Percentiles rank a stretch among this genome's conserved stretches.
Evolutionary conservation across 768 basidiomycete species (phyloP).

Genomic region (Pleurotus cornucopiae): DNA sequence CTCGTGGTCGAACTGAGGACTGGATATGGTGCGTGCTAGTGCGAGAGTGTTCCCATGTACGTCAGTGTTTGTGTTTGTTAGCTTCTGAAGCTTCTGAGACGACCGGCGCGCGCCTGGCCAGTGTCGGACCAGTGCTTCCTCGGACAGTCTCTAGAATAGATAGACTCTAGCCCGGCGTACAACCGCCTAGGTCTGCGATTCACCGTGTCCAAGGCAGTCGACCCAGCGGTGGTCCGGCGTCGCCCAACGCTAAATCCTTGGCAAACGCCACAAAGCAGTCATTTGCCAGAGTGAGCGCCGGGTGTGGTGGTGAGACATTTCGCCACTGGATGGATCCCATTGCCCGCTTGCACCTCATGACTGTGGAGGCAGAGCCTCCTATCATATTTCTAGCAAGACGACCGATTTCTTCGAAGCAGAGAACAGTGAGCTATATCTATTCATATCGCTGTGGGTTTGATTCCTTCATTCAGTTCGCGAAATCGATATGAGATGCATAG

Average conservation of each 20-base stretch:
- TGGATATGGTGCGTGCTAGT: not conserved
- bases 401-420: not conserved
- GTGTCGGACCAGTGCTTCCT: not conserved
- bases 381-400: not conserved
- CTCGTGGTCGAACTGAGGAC: no score
- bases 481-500: slow-evolving; percentile 1
- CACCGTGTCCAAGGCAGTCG: no score
- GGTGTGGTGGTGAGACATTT: no score
- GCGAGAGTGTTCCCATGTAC: not conserved
- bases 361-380: not conserved
- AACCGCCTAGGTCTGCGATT: not conserved
- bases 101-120: not conserved
- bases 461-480: not conserved
- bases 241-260: not conserved
- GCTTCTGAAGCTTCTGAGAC: not conserved
- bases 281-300: no score
- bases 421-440: not conserved
- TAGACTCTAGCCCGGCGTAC: not conserved
- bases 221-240: not conserved
- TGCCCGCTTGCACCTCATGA: not conserved
- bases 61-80: slow-evolving; percentile 3
- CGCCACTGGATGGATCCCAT: no score
- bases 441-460: not conserved
- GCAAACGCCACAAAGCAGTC: not conserved
- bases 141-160: not conserved